Evolutionary conservation across 257 asterid genomes (phyloP).

Genomic region (Eucommia ulmoides): DNA sequence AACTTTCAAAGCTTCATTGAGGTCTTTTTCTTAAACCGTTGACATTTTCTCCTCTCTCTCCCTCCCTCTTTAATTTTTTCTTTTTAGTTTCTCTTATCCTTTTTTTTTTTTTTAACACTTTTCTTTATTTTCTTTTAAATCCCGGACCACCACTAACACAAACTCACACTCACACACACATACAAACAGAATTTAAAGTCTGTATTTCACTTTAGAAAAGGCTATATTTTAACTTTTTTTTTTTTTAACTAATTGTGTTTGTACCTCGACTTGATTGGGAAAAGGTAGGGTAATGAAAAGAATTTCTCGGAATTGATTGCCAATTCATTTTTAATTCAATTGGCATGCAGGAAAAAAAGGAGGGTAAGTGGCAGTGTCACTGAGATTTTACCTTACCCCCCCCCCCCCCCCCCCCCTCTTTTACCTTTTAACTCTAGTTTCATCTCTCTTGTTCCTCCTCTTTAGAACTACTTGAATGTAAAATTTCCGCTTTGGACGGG

Average conservation of each 20-base stretch:
- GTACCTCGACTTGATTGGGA: background rate
- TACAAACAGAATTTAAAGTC: constrained; percentile 19
- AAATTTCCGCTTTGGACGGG: too few species aligned
- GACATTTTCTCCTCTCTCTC: constrained; percentile 27
- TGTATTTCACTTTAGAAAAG: constrained; percentile 23
- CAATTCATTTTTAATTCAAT: too few species aligned
- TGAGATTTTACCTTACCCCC: too few species aligned
- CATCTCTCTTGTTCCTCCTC: too few species aligned
- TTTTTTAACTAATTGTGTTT: constrained; percentile 6
- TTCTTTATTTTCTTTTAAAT: too few species aligned
- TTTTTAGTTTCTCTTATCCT: constrained; percentile 5
- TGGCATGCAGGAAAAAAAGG: too few species aligned
- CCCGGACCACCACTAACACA: constrained; percentile 52
- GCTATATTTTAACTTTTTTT: constrained; percentile 20
- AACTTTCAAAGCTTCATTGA: constrained; percentile 14
- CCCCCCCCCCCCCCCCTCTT: too few species aligned
- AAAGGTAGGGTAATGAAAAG: constrained; percentile 4
- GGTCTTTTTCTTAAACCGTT: constrained; percentile 34
- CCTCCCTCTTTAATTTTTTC: constrained; percentile 2
- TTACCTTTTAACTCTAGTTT: too few species aligned
- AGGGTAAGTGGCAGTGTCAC: too few species aligned
- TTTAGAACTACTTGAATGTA: too few species aligned
- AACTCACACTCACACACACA: constrained; percentile 22
- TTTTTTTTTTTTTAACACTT: constrained; percentile 19
- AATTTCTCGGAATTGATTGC: constrained; percentile 3